A percentile compares a stretch with the other conserved stretches of the same genome.
These are phyloP conservation scores for Xylona heveae DNA, from an alignment of 495 filamentous ascomycete genomes.

Conservation along the genomic window DNA sequence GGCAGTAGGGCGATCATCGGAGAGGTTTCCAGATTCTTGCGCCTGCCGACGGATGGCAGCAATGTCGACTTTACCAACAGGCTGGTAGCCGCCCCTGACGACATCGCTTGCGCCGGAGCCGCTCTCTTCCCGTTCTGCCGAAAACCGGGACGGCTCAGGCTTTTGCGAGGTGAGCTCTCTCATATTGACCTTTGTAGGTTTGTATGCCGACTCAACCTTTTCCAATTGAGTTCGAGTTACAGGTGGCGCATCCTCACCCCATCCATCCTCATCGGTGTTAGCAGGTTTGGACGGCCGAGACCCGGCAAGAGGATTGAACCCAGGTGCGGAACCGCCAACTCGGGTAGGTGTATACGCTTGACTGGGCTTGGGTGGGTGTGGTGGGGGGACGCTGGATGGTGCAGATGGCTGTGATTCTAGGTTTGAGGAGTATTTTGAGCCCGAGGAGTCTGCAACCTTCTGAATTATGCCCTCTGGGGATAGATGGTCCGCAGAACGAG, in stretches of 20 bases:
- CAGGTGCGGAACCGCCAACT: conserved; percentile 26
- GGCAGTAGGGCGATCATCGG: conserved; percentile 53
- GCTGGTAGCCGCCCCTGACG: conserved; percentile 82
- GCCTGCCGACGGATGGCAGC: conserved; percentile 68
- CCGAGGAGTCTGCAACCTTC: conserved; percentile 90
- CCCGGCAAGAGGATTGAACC: conserved; percentile 41
- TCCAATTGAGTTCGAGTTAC: conserved; percentile 74
- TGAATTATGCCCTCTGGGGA: conserved; percentile 72
- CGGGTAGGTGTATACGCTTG: conserved; percentile 72
- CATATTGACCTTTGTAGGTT: conserved; percentile 86
- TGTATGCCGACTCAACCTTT: conserved; percentile 81
- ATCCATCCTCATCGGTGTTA: conserved; percentile 53
- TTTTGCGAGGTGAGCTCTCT: conserved; percentile 47
- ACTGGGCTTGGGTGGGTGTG: conserved; percentile 65
- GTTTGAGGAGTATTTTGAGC: conserved; percentile 70
- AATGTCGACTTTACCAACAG: conserved; percentile 91
- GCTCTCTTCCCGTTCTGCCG: conserved; percentile 6
- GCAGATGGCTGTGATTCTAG: conserved; percentile 25
- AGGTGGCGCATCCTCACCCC: conserved; percentile 86
- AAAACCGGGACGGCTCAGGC: conserved; percentile 33
- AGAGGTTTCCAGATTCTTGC: conserved; percentile 28
- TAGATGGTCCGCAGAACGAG: conserved; percentile 73
- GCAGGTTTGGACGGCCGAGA: conserved; percentile 20
- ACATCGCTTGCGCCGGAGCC: conserved; percentile 29
- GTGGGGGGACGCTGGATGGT: conserved; percentile 32